A percentile compares a stretch with the other conserved stretches of the same genome.
Conservation (phyloP, 768 basidiomycete species). For the Tulasnella sp. region DNA sequence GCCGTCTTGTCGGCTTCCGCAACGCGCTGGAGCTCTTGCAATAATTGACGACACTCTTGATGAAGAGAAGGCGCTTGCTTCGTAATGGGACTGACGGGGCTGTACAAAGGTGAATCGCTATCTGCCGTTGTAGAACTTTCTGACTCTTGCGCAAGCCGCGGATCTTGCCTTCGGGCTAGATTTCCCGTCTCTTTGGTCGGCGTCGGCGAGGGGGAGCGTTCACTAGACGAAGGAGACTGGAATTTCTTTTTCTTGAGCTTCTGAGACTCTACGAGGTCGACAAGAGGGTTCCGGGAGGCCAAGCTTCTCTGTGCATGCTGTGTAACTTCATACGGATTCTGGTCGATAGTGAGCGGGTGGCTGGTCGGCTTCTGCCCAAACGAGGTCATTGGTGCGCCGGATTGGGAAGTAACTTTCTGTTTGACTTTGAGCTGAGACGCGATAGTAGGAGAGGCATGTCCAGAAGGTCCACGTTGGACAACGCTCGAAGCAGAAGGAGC, state of each 20-base stretch:
- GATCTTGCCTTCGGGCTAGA: neutral
- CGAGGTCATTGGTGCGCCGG: neutral
- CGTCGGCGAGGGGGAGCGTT: neutral
- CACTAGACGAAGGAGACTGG: neutral
- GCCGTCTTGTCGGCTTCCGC: neutral
- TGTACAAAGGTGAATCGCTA: conserved; percentile 6
- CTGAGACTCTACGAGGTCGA: neutral
- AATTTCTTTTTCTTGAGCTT: neutral
- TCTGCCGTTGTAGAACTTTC: neutral
- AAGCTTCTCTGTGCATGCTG: neutral
- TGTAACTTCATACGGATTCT: neutral
- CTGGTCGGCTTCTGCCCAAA: neutral
- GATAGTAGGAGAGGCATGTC: neutral
- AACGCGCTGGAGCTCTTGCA: neutral
- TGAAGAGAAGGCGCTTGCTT: neutral
- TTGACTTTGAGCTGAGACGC: neutral
- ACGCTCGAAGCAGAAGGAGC: neutral
- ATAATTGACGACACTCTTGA: neutral
- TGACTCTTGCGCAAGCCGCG: neutral
- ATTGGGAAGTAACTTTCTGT: neutral
- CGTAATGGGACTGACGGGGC: neutral
- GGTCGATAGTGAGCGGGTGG: neutral
- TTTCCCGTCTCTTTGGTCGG: neutral
- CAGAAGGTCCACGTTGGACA: neutral
- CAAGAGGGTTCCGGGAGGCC: neutral